A percentile compares a stretch with the other conserved stretches of the same genome.
phyloP scores from a whole-genome alignment of 768 basidiomycete genomes.

The Suillus weaverae region DNA sequence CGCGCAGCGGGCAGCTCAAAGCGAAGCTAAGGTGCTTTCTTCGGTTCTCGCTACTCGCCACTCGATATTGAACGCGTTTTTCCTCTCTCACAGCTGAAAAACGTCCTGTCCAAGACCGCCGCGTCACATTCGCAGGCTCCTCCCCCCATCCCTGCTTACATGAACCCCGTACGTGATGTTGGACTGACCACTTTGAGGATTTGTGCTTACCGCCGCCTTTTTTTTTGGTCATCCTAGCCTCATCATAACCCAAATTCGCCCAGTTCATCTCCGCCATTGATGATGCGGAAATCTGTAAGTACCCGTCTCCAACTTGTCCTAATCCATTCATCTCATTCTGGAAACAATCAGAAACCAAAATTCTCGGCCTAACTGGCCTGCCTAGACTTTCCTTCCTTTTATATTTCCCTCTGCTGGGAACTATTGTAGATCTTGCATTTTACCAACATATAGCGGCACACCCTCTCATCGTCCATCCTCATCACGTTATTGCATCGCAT shows the following conservation, averaged over 20 bases:
- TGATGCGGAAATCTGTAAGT: slow-evolving; percentile 58
- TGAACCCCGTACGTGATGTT: slow-evolving; percentile 37
- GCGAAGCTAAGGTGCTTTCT: slow-evolving; percentile 67
- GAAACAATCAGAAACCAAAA: slow-evolving; percentile 34
- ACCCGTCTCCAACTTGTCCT: background rate
- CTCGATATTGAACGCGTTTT: slow-evolving; percentile 12
- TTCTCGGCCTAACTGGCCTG: slow-evolving; percentile 28
- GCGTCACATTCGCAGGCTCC: slow-evolving; percentile 36
- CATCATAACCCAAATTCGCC: slow-evolving; percentile 37
- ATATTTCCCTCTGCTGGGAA: slow-evolving; percentile 16
- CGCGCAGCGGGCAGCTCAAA: slow-evolving; percentile 64
- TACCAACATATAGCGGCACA: slow-evolving; percentile 19
- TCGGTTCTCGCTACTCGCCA: background rate
- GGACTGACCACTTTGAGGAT: background rate
- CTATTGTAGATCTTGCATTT: slow-evolving; percentile 24
- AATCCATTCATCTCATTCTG: slow-evolving; percentile 1
- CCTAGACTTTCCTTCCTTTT: slow-evolving; percentile 11
- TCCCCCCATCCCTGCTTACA: slow-evolving; percentile 33
- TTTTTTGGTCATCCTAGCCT: slow-evolving; percentile 29
- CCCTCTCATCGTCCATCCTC: slow-evolving; percentile 10
- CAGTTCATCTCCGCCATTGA: slow-evolving; percentile 45
- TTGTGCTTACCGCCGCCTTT: slow-evolving; percentile 11
- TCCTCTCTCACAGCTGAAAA: slow-evolving; percentile 48
- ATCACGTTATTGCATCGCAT: slow-evolving; percentile 28
- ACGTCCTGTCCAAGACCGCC: slow-evolving; percentile 57